Base-by-base conservation (phyloP, 495 filamentous ascomycete species). In the Hypomontagnella submonticulosa region DNA sequence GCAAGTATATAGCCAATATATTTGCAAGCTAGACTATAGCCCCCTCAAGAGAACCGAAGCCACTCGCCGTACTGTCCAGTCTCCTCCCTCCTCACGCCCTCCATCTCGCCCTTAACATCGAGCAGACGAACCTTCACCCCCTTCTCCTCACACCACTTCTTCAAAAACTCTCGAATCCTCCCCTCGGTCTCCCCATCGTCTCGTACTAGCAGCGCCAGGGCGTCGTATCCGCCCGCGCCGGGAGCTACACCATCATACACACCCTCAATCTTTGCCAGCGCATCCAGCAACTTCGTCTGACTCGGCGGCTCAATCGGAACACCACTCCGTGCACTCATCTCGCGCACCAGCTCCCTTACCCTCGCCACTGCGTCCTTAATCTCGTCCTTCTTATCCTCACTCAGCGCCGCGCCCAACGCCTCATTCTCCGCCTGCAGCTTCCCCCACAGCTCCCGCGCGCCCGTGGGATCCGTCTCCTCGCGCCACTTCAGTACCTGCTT, bases 171-270 rank as follows among this genome's bases (percentile, higher is more conserved):
- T 53, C 85, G 82, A 41, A 99, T 72, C 50, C 80, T 77, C n/a
- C 70, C 69, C 54, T 91, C 76, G 12, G 92, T 92, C 27, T 83
- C 80, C 13, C 81, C 82, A 57, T 91, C 86, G 72, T 98, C 92
- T 63, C 81, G 84, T 37, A 96, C 82, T 61, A 99, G 73, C 50
- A 99, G 69, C 4, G 88, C 92, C 61, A 97, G 83, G 4, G 95
- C 95, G 84, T 99, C 95, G 72, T 90, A 97, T 2, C 95, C 95
- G 23, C 95, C 95, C 5, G 95, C 95, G 1, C 95, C 95, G 4
- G 95, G 95, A 0, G 97, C 96, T 2, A 98, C 92, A 7, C 93
- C 94, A 0, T 92, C 95, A 55, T 92, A 83, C 5, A 98, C 92
- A 11, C 96, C 96, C 0, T 89, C 83, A 1, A 97, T 73, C 15